Base-by-base conservation (phyloP, 2,329 filamentous ascomycete species). In the Calonectria leucothoes region DNA sequence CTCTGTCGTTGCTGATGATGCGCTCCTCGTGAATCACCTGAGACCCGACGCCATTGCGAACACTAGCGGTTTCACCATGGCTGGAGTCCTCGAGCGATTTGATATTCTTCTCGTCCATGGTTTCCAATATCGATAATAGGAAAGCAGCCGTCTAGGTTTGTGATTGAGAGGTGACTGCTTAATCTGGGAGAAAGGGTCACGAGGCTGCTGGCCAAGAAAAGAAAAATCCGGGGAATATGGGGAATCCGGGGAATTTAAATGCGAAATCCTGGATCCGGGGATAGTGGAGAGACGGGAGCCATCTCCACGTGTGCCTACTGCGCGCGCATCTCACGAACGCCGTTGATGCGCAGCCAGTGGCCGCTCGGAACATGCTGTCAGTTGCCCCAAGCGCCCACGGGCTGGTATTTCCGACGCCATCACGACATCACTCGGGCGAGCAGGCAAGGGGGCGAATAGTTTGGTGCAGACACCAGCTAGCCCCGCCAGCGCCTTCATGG, bases 171-270 rank as follows among this genome's bases (percentile, higher is more conserved):
- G 23, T 51, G 42, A 33, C 35, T 45, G 31, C 25, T 20, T 33
- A 55, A 37, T 64, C 67, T 55, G 57, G 67, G 67, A 33, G 55
- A 64, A 69, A 27, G 14, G n/a, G 15, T 57, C 49, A 57, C 20
- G 63, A 35, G 37, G 33, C n/a, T 57, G 33, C n/a, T 57, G 52
- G 8, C n/a, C 4, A 29, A 69, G n/a, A 61, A 45, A 69, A n/a
- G 37, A 31, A 37, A 35, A 69, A 55, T 63, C 67, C 25, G 67
- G 67, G 57, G 67, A 64, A 69, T 23, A 23, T 33, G 57, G 25
- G 37, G 61, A 52, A 42, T 45, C 39, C 20, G 39, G 39, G 39
- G 39, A 45, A 69, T 64, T 61, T 33, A 42, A 31, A 64, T 55
- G 33, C n/a, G 12, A 12, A 49, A 20, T n/a, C 12, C 15, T 14